These are phyloP conservation scores for Echites panduratus DNA, from an alignment of 257 asterid genomes.

Conservation along the genomic window DNA sequence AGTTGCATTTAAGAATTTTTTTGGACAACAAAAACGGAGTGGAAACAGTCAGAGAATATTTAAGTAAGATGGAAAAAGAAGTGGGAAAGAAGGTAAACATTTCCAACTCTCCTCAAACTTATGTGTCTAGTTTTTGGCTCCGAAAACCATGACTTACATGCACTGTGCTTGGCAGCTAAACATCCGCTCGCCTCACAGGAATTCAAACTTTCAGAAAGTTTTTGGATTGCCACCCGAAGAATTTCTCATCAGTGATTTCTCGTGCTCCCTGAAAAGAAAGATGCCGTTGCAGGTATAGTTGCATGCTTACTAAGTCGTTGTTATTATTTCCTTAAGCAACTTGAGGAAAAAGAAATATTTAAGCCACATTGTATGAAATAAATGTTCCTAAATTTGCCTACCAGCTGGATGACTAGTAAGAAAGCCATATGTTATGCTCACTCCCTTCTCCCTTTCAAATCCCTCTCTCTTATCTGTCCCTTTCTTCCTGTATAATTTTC, in stretches of 20 bases:
- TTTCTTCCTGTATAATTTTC: too few species aligned
- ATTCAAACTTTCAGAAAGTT: constrained; percentile 65
- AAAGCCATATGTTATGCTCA: not conserved
- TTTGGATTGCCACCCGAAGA: constrained; percentile 89
- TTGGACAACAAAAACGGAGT: constrained; percentile 84
- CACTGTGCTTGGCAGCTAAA: constrained; percentile 52
- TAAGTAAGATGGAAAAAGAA: constrained; percentile 79
- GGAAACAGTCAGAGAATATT: constrained; percentile 79
- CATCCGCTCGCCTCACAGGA: constrained; percentile 78
- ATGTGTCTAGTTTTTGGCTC: not conserved
- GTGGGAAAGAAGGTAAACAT: constrained; percentile 79
- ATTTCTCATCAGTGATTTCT: constrained; percentile 76
- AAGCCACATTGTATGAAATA: not conserved
- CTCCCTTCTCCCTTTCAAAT: not conserved
- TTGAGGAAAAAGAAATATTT: not conserved
- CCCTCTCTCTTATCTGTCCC: too few species aligned
- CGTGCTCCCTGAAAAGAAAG: constrained; percentile 81
- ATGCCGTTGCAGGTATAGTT: constrained; percentile 77
- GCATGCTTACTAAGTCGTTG: not conserved
- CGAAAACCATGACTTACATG: not conserved
- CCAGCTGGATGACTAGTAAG: not conserved
- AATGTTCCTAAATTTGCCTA: not conserved
- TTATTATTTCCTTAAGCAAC: not conserved
- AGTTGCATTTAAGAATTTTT: constrained; percentile 76
- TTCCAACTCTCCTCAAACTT: not conserved